Evolutionary conservation across 2,329 filamentous ascomycete genomes (phyloP), one percentile per base, ranked within the genome.

Genomic region (Orbilia blumenaviensis): DNA sequence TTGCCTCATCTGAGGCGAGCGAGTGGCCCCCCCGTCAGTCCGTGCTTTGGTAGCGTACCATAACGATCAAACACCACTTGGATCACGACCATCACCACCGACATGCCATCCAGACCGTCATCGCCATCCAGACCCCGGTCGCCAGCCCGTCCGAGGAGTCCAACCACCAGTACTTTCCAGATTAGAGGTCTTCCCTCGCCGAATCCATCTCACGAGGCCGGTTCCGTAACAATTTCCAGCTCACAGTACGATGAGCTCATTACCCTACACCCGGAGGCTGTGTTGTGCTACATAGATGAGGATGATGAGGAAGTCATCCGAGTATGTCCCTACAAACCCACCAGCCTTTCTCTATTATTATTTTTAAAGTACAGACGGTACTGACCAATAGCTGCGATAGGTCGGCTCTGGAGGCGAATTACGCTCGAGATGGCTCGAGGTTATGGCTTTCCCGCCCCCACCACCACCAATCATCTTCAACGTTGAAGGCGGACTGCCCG

Each of bases 281-380:
- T 64, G 18, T 72, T 80, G 54, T 78, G 77, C 48, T 80, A 80
- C 75, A 69, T 80, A 16, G 79, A 80, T 42, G 79, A 80, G 23
- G 79, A 80, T 48, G 79, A 80, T 38, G 79, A 79, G 18, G 79
- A 80, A 63, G 68, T 80, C 44, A 80, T 80, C 62, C 79, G 78
- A 48, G 79, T 80, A 75, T 66, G 78, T 36, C 25, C 32, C 16
- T 1, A 21, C 41, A 32, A 16, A 32, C 7, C n/a, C 23, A 50
- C n/a, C n/a, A n/a, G n/a, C n/a, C n/a, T n/a, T n/a, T n/a, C n/a
- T n/a, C n/a, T n/a, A n/a, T n/a, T n/a, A n/a, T n/a, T n/a, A n/a
- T 50, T 48, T 34, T 75, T 48, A 54, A 54, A 25, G 41, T 48
- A 48, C 3, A 38, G 60, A 54, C 42, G n/a, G 16, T 14, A 21